Evolutionary conservation across 768 basidiomycete species (phyloP).

Genomic region (Suillus discolor): DNA sequence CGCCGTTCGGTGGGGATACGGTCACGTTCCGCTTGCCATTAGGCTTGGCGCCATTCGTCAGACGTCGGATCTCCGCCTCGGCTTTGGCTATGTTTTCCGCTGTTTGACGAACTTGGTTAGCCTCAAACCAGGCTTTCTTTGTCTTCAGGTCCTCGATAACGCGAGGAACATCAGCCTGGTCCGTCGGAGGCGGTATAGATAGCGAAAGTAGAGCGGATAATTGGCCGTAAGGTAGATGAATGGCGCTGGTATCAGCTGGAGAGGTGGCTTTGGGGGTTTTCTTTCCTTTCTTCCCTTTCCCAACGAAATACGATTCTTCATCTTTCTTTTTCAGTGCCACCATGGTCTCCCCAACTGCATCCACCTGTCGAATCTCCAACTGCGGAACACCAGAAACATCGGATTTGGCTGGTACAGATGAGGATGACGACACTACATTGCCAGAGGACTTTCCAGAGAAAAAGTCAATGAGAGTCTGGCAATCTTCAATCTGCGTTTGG

Average conservation of each 20-base stretch:
- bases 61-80: slow-evolving; percentile 69
- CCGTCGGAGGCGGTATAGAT: slow-evolving; percentile 88
- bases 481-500: slow-evolving; percentile 94
- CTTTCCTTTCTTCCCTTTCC: slow-evolving; percentile 67
- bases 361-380: slow-evolving; percentile 85
- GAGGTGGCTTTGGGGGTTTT: slow-evolving; percentile 49
- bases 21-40: slow-evolving; percentile 27
- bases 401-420: slow-evolving; percentile 40
- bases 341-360: slow-evolving; percentile 62
- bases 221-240: slow-evolving; percentile 80
- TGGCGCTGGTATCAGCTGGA: slow-evolving; percentile 36
- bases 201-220: slow-evolving; percentile 85
- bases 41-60: slow-evolving; percentile 47
- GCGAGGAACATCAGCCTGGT: slow-evolving; percentile 74
- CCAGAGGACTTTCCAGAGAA: slow-evolving; percentile 69
- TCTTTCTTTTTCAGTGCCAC: slow-evolving; percentile 92
- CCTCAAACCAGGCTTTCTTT: slow-evolving; percentile 95
- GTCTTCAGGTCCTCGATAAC: slow-evolving; percentile 88
- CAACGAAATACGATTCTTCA: slow-evolving; percentile 80
- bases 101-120: slow-evolving; percentile 83
- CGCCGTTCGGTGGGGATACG: slow-evolving; percentile 40
- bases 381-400: slow-evolving; percentile 70
- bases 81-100: slow-evolving; percentile 81
- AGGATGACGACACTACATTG: slow-evolving; percentile 45
- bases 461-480: slow-evolving; percentile 87